Evolutionary conservation across 257 asterid genomes (phyloP).

Genomic region (Solanum chiquidenum): DNA sequence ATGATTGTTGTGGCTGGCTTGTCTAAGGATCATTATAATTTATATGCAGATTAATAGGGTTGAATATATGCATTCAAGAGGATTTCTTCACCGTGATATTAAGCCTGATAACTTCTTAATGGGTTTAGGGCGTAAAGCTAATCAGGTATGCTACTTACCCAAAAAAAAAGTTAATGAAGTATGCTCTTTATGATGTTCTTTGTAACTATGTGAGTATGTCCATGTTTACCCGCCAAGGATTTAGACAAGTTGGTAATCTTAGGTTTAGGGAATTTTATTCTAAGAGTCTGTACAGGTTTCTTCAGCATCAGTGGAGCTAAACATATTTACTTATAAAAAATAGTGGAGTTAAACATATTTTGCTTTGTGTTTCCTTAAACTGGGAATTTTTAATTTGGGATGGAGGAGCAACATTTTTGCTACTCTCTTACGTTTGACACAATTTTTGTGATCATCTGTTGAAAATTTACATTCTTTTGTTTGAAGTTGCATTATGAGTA

Average conservation of each 20-base stretch:
- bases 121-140: conserved; percentile 87
- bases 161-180: conserved; percentile 68
- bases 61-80: conserved; percentile 88
- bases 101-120: conserved; percentile 86
- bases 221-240: neutral
- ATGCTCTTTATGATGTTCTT: conserved; percentile 3
- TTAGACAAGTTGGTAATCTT: neutral
- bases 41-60: conserved; percentile 52
- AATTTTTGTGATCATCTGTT: neutral
- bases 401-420: neutral
- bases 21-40: neutral
- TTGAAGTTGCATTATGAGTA: neutral
- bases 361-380: neutral
- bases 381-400: neutral
- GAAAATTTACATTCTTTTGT: neutral
- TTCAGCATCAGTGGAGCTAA: neutral
- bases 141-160: conserved; percentile 45
- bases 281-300: neutral
- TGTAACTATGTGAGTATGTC: neutral
- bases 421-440: neutral
- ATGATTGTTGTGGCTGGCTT: neutral
- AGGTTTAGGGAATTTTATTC: neutral
- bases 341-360: neutral
- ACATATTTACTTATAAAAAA: neutral
- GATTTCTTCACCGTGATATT: conserved; percentile 87